phyloP scores from a whole-genome alignment of 805 yeast genomes.

The Pichia cabralensis region DNA sequence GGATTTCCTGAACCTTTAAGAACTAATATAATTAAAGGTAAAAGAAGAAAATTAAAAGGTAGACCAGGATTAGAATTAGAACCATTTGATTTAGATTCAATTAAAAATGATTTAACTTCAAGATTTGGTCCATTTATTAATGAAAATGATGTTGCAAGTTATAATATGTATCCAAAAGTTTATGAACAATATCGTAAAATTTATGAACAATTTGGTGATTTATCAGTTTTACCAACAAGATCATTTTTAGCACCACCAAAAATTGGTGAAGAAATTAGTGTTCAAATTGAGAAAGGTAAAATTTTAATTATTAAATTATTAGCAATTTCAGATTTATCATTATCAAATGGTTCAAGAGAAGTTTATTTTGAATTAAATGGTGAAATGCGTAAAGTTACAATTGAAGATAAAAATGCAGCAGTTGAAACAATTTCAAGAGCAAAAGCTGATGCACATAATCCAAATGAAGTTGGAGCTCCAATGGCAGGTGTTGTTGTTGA shows the following conservation, averaged over 20 bases:
- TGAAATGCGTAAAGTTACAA: slow-evolving; percentile 92
- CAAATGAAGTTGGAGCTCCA: slow-evolving; percentile 94
- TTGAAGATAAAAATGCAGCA: slow-evolving; percentile 79
- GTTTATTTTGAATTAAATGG: slow-evolving; percentile 98
- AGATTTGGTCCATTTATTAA: slow-evolving; percentile 69
- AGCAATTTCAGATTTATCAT: slow-evolving; percentile 84
- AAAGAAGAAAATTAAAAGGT: slow-evolving; percentile 78
- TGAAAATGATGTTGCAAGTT: slow-evolving; percentile 89
- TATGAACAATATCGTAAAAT: slow-evolving; percentile 76
- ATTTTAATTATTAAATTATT: slow-evolving; percentile 80
- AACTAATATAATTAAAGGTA: slow-evolving; percentile 79
- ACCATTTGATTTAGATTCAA: slow-evolving; percentile 68
- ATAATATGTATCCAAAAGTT: slow-evolving; percentile 97
- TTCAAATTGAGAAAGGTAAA: slow-evolving; percentile 93
- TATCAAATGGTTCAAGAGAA: slow-evolving; percentile 84
- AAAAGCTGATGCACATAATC: slow-evolving; percentile 81
- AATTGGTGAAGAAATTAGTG: slow-evolving; percentile 79
- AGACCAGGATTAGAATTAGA: slow-evolving; percentile 90
- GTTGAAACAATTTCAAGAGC: slow-evolving; percentile 80
- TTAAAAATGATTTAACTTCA: slow-evolving; percentile 62
- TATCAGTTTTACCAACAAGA: slow-evolving; percentile 89
- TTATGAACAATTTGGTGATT: slow-evolving; percentile 76
- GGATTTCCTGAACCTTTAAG: slow-evolving; percentile 99
- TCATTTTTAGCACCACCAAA: slow-evolving; percentile 81
- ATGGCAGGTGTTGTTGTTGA: slow-evolving; percentile 99